Base-by-base conservation (phyloP, 305 asterid species). In the Withania somnifera region DNA sequence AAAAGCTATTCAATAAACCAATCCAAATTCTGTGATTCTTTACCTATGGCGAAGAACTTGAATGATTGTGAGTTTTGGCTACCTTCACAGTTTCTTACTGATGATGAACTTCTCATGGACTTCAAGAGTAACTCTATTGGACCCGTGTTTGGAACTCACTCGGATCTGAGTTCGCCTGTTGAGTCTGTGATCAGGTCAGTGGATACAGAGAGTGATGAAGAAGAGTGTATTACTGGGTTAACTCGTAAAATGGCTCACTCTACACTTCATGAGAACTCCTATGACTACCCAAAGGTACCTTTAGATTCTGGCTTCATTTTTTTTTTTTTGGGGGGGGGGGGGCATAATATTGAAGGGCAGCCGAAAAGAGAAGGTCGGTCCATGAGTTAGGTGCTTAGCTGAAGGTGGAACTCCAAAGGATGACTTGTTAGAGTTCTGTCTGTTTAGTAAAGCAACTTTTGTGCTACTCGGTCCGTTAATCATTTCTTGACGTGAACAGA, bases 31-130 rank as follows among this genome's bases (percentile, higher is more conserved):
- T n/a, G n/a, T n/a, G n/a, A n/a, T n/a, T n/a, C n/a, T n/a, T n/a
- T n/a, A n/a, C n/a, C n/a, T n/a, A n/a, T 89, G 91, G 86, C 84
- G 11, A 78, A 82, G 40, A 79, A 77, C 6, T 76, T 79, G 17
- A 78, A 83, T 19, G 90, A 87, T 13, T 84, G 79, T 51, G 88
- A 86, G 81, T 84, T 57, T 61, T 87, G 90, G 88, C 80, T 86
- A 19, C 91, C 90, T 7, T 84, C 90, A 3, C 84, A 89, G 86
- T 87, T 89, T 84, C 82, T 89, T 10, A 81, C 84, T 3, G 89
- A 86, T 32, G 88, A 86, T 19, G 84, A 88, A 7, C 54, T 84
- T 15, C 77, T 83, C n/a, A 19, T 79, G 36, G 89, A 86, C 81
- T 80, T 86, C 15, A 80, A 11, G 17, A 26, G 32, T 1, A 57